These are phyloP conservation scores for Kodamaea leandrae DNA, from an alignment of 805 yeast species.

Conservation along the genomic window DNA sequence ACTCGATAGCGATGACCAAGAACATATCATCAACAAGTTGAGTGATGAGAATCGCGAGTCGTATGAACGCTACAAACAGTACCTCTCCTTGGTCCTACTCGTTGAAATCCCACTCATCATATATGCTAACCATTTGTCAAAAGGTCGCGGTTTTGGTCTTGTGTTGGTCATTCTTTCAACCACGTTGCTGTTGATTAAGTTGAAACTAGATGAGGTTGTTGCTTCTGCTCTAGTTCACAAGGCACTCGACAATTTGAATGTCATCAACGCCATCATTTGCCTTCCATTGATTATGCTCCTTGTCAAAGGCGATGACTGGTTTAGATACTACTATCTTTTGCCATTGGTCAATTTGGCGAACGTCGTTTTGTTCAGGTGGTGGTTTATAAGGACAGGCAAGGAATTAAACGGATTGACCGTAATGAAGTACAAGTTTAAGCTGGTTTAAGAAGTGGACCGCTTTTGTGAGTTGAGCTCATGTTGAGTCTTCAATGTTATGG, in stretches of 20 bases:
- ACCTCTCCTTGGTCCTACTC: constrained; percentile 14
- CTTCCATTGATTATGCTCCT: constrained; percentile 13
- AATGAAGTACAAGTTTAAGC: constrained; percentile 23
- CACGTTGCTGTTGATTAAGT: constrained; percentile 6
- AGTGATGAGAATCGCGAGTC: constrained; percentile 15
- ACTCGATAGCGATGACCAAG: constrained; percentile 25
- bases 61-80: constrained; percentile 8
- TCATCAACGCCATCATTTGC: constrained; percentile 14
- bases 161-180: constrained; percentile 10
- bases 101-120: constrained; percentile 8
- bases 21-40: constrained; percentile 17
- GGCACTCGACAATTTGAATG: constrained; percentile 1
- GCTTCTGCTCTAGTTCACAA: neutral
- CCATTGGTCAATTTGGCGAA: constrained; percentile 19
- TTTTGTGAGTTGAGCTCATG: neutral
- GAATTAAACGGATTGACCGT: constrained; percentile 16
- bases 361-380: constrained; percentile 15
- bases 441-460: constrained; percentile 12
- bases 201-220: constrained; percentile 7
- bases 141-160: constrained; percentile 3
- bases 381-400: constrained; percentile 12
- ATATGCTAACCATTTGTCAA: constrained; percentile 6
- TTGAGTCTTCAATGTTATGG: too few relatives aligned
- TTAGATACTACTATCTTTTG: constrained; percentile 14
- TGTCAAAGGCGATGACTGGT: constrained; percentile 1